These are phyloP conservation scores for Gymnopilus junonius DNA, from an alignment of 768 basidiomycete genomes.

Conservation along the genomic window DNA sequence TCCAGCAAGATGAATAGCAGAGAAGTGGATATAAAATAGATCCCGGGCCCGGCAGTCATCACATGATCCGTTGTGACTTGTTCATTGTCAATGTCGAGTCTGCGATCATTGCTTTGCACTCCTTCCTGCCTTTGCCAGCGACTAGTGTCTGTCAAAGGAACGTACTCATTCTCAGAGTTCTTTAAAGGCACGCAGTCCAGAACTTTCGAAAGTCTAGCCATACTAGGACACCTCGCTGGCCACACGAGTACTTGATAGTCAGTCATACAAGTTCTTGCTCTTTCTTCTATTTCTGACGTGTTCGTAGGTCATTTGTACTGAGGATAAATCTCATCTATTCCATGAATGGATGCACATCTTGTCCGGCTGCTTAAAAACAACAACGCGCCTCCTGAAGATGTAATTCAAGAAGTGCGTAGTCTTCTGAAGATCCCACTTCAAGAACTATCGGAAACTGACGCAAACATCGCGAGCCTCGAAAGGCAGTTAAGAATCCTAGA, in stretches of 20 bases:
- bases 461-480: background rate
- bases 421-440: background rate
- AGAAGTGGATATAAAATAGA: too few relatives aligned
- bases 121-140: too few relatives aligned
- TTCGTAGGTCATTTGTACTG: background rate
- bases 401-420: background rate
- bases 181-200: too few relatives aligned
- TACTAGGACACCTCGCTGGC: too few relatives aligned
- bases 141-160: too few relatives aligned
- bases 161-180: too few relatives aligned
- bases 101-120: too few relatives aligned
- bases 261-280: background rate
- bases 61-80: too few relatives aligned
- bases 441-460: background rate
- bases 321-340: background rate
- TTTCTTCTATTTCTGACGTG: background rate
- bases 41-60: too few relatives aligned
- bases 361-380: background rate
- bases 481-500: background rate
- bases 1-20: too few relatives aligned
- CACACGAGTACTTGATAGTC: background rate
- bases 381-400: background rate
- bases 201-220: too few relatives aligned
- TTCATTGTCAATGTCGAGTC: too few relatives aligned
- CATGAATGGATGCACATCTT: background rate